These are phyloP conservation scores for Colletotrichum sp. DNA, from an alignment of 2,329 filamentous ascomycete genomes.

Conservation along the genomic window DNA sequence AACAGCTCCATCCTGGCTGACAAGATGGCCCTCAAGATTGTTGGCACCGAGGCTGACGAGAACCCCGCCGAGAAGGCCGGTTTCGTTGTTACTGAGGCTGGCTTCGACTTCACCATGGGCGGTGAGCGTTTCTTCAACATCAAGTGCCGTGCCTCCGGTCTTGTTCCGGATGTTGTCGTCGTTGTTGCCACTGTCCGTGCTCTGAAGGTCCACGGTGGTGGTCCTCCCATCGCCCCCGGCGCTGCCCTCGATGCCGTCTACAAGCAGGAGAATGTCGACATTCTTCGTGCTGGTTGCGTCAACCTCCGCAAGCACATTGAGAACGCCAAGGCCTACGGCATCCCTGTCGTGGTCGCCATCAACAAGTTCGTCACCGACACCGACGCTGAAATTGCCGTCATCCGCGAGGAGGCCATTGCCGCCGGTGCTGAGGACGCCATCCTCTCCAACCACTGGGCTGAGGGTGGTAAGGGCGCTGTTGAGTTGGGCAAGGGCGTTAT, in stretches of 20 bases:
- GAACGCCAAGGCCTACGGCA: constrained; percentile 87
- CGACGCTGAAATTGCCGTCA: constrained; percentile 85
- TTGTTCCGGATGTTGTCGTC: constrained; percentile 91
- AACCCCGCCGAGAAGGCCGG: constrained; percentile 82
- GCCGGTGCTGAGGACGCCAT: constrained; percentile 95
- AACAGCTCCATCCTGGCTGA: constrained; percentile 95
- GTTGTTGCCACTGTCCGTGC: constrained; percentile 95
- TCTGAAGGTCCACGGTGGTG: constrained; percentile 95
- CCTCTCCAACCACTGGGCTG: constrained; percentile 94
- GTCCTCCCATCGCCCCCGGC: constrained; percentile 90
- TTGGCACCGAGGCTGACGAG: constrained; percentile 92
- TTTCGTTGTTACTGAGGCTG: constrained; percentile 95
- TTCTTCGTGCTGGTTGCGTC: constrained; percentile 87
- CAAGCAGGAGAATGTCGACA: constrained; percentile 89
- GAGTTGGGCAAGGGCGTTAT: constrained; percentile 90
- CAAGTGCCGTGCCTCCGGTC: constrained; percentile 94
- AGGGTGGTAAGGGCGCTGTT: constrained; percentile 88
- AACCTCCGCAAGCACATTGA: constrained; percentile 95
- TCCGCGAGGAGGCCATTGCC: constrained; percentile 88
- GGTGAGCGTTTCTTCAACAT: constrained; percentile 99
- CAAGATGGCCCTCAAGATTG: constrained; percentile 93
- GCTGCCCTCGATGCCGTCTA: constrained; percentile 87
- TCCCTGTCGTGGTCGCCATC: constrained; percentile 95
- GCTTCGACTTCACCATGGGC: constrained; percentile 99
- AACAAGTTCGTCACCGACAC: constrained; percentile 97